These are phyloP conservation scores for Protostelium mycophagum DNA, from an alignment of 78 protist species.

Conservation along the genomic window DNA sequence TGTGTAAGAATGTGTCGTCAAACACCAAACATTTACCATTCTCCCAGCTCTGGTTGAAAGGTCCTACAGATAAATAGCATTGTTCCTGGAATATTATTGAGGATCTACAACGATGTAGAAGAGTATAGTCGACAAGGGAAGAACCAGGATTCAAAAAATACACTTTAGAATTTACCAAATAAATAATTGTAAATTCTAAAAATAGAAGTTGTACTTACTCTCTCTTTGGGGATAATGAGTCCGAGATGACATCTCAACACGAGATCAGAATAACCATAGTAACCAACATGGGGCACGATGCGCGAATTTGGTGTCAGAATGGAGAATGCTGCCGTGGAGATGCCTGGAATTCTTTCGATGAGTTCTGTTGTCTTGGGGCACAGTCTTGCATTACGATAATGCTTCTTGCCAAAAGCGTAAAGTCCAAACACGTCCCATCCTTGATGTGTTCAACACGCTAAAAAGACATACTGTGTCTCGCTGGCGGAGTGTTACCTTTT, in stretches of 20 bases:
- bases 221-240: slow-evolving; percentile 3
- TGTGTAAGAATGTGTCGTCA: slow-evolving; percentile 11
- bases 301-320: not conserved
- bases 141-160: too few relatives aligned
- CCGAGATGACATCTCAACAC: slow-evolving; percentile 2
- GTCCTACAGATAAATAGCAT: not conserved
- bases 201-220: too few relatives aligned
- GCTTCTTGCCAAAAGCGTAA: slow-evolving; percentile 6
- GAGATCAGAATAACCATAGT: not conserved
- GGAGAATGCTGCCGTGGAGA: slow-evolving; percentile 9
- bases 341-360: not conserved
- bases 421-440: slow-evolving; percentile 13
- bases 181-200: too few relatives aligned
- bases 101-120: too few relatives aligned
- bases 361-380: not conserved
- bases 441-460: not conserved
- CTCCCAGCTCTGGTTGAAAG: not conserved
- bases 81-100: too few relatives aligned
- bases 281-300: slow-evolving; percentile 6
- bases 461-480: too few relatives aligned
- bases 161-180: too few relatives aligned
- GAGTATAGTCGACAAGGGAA: too few relatives aligned
- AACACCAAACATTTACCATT: slow-evolving; percentile 2
- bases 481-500: not conserved
- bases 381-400: not conserved